These are phyloP conservation scores for Coemansia sp. DNA, from an alignment of 192 early-diverging fungal species.

Conservation along the genomic window DNA sequence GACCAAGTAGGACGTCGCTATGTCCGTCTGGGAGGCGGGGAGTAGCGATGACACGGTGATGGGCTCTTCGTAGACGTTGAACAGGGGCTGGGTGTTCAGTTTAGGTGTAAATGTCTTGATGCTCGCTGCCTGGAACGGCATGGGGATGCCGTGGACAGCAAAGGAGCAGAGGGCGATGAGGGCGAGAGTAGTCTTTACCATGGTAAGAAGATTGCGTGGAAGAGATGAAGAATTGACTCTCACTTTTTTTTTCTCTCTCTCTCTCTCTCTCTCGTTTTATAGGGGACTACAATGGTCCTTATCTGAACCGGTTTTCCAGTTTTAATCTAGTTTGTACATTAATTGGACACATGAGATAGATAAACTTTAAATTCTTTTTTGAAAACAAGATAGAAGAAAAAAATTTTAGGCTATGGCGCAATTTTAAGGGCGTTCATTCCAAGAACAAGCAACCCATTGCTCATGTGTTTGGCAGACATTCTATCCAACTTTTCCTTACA, in stretches of 20 bases:
- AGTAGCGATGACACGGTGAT: background rate
- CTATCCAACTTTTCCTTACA: slow-evolving; percentile 17
- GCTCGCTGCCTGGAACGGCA: background rate
- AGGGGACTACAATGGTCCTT: no score
- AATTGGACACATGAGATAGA: no score
- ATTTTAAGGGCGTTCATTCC: slow-evolving; percentile 27
- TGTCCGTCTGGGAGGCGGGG: no score
- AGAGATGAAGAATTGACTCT: no score
- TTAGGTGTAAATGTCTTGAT: slow-evolving; percentile 22
- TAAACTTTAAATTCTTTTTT: no score
- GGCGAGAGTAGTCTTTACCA: background rate
- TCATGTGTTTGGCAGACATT: background rate
- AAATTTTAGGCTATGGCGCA: slow-evolving; percentile 11
- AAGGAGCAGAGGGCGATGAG: background rate
- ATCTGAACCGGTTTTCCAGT: no score
- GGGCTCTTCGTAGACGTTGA: slow-evolving; percentile 19
- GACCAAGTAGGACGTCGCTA: slow-evolving; percentile 5
- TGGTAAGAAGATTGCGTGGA: background rate
- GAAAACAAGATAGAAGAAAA: background rate
- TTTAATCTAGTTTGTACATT: no score
- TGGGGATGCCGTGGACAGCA: background rate
- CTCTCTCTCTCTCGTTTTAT: no score
- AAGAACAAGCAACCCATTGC: slow-evolving; percentile 20
- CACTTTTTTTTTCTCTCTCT: no score
- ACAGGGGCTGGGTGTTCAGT: slow-evolving; percentile 8